Base-by-base conservation (phyloP, 2,329 filamentous ascomycete genomes). In the Ilyonectria destructans region DNA sequence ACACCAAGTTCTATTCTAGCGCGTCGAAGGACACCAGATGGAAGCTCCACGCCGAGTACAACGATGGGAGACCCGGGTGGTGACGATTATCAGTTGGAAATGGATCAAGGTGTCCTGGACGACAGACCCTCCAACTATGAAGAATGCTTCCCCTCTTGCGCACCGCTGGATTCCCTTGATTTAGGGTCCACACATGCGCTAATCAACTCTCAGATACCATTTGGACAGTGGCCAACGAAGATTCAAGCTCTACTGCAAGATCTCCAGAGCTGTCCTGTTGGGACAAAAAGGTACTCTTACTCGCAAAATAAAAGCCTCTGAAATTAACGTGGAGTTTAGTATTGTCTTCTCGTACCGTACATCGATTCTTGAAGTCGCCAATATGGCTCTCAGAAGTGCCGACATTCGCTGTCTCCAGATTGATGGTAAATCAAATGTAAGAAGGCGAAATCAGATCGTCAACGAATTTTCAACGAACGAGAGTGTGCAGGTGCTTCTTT, bases 331-430 rank as follows among this genome's bases (percentile, higher is more conserved):
- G 23, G n/a, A 26, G 23, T 26, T 26, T 23, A 58, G 55, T 23
- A 19, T 58, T n/a, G 37, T 58, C 15, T 58, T 58, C 12, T 58
- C 55, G 37, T 58, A 45, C 26, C 40, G 55, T 2, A 58, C 15
- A 13, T 45, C 40, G 15, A 58, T 46, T 13, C 55, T 58, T 10
- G 55, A 58, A 2, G 40, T 58, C 21, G 55, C 55, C 2, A 31
- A 31, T 37, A 45, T 19, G 21, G 55, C 55, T 12, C 55, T 58
- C 17, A 46, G 15, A 3, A 33, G 23, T 2, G 55, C 37, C 21
- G 40, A 37, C 13, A 46, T 46, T 12, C 10, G 13, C 15, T 58
- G 55, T 12, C 23, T 33, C 13, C 40, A 58, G 40, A 33, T 58
- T 15, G 55, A 58, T 31, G 55, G 55, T 6, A 46, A 17, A 8